Evolutionary conservation across 2,329 filamentous ascomycete species (phyloP), one percentile per base, ranked within the genome.

Genomic region (Cytospora schulzeri): DNA sequence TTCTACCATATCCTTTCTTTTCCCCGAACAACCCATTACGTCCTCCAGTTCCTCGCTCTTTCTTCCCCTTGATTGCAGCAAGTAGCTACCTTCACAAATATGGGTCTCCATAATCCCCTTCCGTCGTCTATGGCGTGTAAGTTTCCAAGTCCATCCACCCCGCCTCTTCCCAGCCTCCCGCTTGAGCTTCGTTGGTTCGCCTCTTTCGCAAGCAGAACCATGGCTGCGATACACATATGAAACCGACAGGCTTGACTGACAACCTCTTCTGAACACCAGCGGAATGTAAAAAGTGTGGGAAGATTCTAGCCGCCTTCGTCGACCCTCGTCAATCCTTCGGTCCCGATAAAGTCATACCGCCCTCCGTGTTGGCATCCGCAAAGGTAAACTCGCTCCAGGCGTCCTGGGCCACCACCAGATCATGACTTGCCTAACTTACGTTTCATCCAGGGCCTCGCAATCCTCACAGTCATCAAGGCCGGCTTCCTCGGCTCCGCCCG

Each of bases 271-370:
- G 38, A 29, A 54, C 14, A 14, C 70, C 78, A 97, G 94, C 92
- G 81, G 95, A 99, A 81, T 98, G 95, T 81, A 95, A 91, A 78
- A 99, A 99, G 80, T 95, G 93, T 75, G 91, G 91, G 75, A 97
- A 96, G 83, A 98, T 98, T 73, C 86, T 99, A 71, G 87, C 91
- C 54, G 96, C 93, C 15, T 99, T 99, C 76, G 86, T 98, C 75
- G 95, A 98, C 75, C 95, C 95, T 24, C 87, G 89, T 74, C 94
- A 98, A 81, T 81, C 94, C 24, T 97, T 98, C 76, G 93, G 94
- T 7, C 94, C 95, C 63, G 95, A 98, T 78, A 98, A 98, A 78
- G 89, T 99, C 75, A 99, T 99, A 71, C 95, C 95, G 57, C 93
- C 94, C 9, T 86, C 89, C 60, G 85, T 99, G 71, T 88, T 99